A percentile compares a stretch with the other conserved stretches of the same genome.
These are phyloP conservation scores for Bretschneidera sinensis DNA, from an alignment of 345 rosid species.

Conservation along the genomic window DNA sequence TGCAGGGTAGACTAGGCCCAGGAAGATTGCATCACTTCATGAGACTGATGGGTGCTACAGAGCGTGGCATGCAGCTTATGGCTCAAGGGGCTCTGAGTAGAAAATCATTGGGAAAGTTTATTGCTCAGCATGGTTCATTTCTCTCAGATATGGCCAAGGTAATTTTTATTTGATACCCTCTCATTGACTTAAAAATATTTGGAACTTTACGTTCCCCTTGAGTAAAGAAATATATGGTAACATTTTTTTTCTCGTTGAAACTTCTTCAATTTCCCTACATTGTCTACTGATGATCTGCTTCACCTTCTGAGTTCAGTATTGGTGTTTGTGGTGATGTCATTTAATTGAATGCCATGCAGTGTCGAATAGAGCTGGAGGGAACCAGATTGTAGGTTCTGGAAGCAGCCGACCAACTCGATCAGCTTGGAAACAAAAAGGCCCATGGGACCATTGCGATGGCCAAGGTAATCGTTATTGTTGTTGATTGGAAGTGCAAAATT, in stretches of 20 bases:
- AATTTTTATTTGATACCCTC: background rate
- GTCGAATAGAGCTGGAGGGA: slow-evolving; percentile 77
- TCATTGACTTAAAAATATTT: too few species aligned
- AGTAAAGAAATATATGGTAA: background rate
- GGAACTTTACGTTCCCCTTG: background rate
- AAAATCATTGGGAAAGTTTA: slow-evolving; percentile 76
- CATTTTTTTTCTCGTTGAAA: background rate
- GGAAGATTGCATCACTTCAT: slow-evolving; percentile 98
- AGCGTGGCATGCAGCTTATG: slow-evolving; percentile 97
- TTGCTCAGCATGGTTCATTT: slow-evolving; percentile 88
- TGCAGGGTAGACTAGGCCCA: slow-evolving; percentile 96
- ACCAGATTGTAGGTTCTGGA: slow-evolving; percentile 79
- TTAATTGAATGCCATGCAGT: slow-evolving; percentile 37
- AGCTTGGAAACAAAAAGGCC: slow-evolving; percentile 83
- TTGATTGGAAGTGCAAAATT: background rate
- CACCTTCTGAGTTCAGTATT: background rate
- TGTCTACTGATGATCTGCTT: background rate
- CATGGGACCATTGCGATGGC: slow-evolving; percentile 88
- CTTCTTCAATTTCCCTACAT: background rate
- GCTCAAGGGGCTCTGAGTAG: slow-evolving; percentile 75
- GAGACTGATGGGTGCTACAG: slow-evolving; percentile 96
- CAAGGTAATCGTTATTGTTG: slow-evolving; percentile 42
- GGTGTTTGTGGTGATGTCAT: background rate
- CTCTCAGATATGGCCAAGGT: slow-evolving; percentile 89
- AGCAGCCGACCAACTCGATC: slow-evolving; percentile 93